These are phyloP conservation scores for Acacia acuminata DNA, from an alignment of 306 rosid genomes.

Conservation along the genomic window DNA sequence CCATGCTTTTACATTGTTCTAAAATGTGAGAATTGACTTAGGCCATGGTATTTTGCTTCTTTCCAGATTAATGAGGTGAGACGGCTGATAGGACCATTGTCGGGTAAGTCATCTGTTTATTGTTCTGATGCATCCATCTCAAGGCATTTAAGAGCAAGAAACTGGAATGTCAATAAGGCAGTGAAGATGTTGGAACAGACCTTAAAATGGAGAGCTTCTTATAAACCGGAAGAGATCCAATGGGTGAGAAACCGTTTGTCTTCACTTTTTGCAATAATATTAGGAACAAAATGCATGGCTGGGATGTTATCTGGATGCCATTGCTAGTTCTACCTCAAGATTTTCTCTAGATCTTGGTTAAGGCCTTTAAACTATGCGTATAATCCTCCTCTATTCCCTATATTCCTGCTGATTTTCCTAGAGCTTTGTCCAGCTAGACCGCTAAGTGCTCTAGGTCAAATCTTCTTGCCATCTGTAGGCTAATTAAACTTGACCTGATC, in stretches of 20 bases:
- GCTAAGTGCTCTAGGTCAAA: not conserved
- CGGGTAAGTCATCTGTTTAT: conserved; percentile 62
- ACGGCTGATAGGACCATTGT: conserved; percentile 61
- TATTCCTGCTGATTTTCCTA: not conserved
- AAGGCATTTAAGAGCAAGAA: conserved; percentile 76
- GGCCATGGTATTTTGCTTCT: conserved; percentile 19
- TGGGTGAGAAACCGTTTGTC: conserved; percentile 60
- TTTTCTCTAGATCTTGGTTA: not conserved
- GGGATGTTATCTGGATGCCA: not conserved
- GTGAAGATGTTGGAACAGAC: conserved; percentile 76
- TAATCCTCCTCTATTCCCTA: not conserved
- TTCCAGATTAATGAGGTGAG: conserved; percentile 79
- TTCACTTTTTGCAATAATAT: not conserved
- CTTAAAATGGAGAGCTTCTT: conserved; percentile 76
- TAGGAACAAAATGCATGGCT: not conserved
- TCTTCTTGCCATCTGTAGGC: conserved; percentile 1
- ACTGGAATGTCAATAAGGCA: conserved; percentile 95
- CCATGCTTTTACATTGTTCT: conserved; percentile 2
- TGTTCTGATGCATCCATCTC: conserved; percentile 79
- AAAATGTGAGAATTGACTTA: conserved; percentile 1
- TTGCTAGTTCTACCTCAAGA: not conserved
- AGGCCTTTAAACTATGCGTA: not conserved
- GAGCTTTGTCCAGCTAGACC: not conserved
- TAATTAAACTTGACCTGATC: conserved; percentile 15
- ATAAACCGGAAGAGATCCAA: conserved; percentile 87